Evolutionary conservation across 768 basidiomycete species (phyloP).

Genomic region (Russula emetica): DNA sequence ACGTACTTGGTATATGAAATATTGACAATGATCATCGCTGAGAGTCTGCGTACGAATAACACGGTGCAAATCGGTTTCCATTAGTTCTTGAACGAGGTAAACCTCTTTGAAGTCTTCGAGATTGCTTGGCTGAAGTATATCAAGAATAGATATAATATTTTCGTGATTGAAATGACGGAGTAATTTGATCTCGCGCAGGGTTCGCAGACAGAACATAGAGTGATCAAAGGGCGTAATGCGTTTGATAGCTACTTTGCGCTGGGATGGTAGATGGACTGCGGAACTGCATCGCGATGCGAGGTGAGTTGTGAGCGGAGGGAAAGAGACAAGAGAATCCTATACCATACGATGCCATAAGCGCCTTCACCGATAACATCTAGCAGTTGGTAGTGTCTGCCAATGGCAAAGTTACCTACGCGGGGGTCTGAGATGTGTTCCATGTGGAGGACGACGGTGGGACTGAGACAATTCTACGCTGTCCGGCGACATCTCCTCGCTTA

Average conservation of each 20-base stretch:
- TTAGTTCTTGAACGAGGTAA: conserved; percentile 66
- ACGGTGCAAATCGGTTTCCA: conserved; percentile 95
- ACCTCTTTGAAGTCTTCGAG: conserved; percentile 85
- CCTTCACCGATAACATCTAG: conserved; percentile 87
- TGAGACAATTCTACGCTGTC: conserved; percentile 5
- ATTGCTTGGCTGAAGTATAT: conserved; percentile 75
- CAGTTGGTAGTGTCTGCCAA: conserved; percentile 75
- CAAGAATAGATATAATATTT: conserved; percentile 93
- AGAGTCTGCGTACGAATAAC: conserved; percentile 94
- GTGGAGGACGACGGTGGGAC: neutral
- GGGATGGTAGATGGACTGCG: conserved; percentile 79
- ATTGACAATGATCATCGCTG: conserved; percentile 93
- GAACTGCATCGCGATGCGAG: conserved; percentile 40
- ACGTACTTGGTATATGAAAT: conserved; percentile 90
- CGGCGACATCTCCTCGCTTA: neutral
- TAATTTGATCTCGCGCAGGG: conserved; percentile 92
- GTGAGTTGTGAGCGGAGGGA: conserved; percentile 18
- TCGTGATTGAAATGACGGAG: conserved; percentile 82
- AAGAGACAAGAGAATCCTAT: neutral
- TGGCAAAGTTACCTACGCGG: conserved; percentile 31
- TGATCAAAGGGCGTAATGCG: conserved; percentile 95
- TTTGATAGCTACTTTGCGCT: conserved; percentile 94
- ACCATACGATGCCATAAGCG: conserved; percentile 91
- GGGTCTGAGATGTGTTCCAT: conserved; percentile 33
- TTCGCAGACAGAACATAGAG: conserved; percentile 89